phyloP scores from a whole-genome alignment of 1,284 basidiomycete species.

The Pisolithus thermaeus region DNA sequence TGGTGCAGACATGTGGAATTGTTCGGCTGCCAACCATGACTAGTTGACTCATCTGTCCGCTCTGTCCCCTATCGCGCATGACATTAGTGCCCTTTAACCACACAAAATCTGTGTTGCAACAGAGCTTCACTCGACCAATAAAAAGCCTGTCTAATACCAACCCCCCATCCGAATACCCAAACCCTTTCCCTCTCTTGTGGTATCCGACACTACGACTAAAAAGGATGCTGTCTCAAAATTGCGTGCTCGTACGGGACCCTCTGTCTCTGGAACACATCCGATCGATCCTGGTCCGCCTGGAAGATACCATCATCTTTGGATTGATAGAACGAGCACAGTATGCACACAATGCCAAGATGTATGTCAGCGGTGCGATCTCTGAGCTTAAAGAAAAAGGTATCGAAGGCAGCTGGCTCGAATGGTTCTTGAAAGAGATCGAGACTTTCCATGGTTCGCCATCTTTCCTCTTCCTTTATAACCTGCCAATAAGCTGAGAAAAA shows the following conservation, averaged over 20 bases:
- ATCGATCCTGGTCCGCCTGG: conserved; percentile 81
- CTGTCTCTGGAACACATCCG: conserved; percentile 85
- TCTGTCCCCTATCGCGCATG: no score
- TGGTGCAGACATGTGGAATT: no score
- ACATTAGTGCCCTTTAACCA: no score
- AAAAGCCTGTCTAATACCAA: no score
- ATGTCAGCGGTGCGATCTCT: conserved; percentile 74
- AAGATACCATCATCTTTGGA: conserved; percentile 98
- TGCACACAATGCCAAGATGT: conserved; percentile 90
- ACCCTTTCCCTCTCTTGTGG: no score
- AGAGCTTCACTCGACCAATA: no score
- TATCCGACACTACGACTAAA: not conserved
- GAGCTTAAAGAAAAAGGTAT: conserved; percentile 71
- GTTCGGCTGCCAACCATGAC: no score
- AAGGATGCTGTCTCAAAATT: conserved; percentile 63
- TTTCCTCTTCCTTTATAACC: not conserved
- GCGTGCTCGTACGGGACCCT: conserved; percentile 66
- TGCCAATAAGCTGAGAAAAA: not conserved
- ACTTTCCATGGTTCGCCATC: conserved; percentile 78
- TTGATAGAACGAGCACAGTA: conserved; percentile 98
- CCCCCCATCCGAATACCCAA: no score
- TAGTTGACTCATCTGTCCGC: no score
- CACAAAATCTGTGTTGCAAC: no score
- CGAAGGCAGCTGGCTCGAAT: conserved; percentile 88
- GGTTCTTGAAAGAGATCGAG: conserved; percentile 96